Conservation (phyloP, 768 basidiomycete genomes). For the Rhizopogon vulgaris region DNA sequence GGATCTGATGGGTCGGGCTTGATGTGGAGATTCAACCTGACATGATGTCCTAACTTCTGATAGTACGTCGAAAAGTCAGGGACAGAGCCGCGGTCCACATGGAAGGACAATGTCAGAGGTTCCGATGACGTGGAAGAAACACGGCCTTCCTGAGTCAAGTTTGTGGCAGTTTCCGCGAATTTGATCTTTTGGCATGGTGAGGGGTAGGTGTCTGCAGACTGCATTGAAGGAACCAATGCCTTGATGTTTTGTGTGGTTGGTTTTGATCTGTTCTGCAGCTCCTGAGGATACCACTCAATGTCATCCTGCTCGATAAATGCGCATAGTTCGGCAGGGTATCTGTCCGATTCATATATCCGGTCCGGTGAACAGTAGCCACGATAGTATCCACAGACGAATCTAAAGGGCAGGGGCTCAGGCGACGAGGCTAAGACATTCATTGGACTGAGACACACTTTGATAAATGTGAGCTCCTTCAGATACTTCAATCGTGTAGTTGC, state of each 20-base stretch:
- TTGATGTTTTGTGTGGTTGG: background rate
- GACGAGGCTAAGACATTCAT: background rate
- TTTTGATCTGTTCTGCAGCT: background rate
- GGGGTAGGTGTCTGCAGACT: background rate
- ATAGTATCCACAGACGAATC: background rate
- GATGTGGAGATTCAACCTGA: background rate
- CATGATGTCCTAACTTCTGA: background rate
- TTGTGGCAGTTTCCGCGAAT: too few species aligned
- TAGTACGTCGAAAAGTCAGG: slow-evolving; percentile 1
- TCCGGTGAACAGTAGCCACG: background rate
- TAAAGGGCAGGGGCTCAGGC: background rate
- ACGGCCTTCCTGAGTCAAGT: background rate
- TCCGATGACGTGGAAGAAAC: background rate
- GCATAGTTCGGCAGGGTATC: background rate
- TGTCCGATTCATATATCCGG: slow-evolving; percentile 4
- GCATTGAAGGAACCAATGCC: background rate
- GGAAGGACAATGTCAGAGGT: background rate
- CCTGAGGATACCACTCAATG: background rate
- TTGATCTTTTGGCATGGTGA: background rate
- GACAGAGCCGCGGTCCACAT: background rate
- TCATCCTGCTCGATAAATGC: background rate
- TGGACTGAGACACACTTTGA: background rate
- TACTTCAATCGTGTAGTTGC: slow-evolving; percentile 6
- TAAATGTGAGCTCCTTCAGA: background rate
- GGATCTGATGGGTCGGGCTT: background rate